These are phyloP conservation scores for Dictyostelium discoideum DNA, from an alignment of 78 protist genomes.

Conservation along the genomic window DNA sequence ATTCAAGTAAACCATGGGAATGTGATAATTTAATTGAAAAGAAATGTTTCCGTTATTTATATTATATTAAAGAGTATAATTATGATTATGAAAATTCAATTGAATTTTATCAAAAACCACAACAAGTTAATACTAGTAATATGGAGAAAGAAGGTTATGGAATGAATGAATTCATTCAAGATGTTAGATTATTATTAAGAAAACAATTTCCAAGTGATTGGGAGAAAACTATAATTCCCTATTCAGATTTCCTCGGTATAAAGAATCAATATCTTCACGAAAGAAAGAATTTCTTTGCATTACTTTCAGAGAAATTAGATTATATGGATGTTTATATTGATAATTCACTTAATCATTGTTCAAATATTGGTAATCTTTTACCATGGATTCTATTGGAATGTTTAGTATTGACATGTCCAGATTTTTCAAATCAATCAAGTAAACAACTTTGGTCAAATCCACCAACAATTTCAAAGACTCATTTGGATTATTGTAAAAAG, in stretches of 20 bases:
- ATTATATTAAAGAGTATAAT: constrained; percentile 17
- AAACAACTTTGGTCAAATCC: constrained; percentile 43
- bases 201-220: constrained; percentile 10
- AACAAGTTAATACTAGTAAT: not conserved
- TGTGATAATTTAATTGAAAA: not conserved
- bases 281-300: not conserved
- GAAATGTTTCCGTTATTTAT: constrained; percentile 30
- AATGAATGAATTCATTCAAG: not conserved
- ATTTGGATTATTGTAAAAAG: not conserved
- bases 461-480: constrained; percentile 48
- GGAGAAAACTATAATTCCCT: not conserved
- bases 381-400: constrained; percentile 22
- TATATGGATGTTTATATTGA: constrained; percentile 13
- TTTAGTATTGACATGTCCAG: constrained; percentile 30
- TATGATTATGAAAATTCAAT: not conserved
- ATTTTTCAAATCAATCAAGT: not conserved
- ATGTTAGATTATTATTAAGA: not conserved
- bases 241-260: not conserved
- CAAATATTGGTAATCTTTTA: constrained; percentile 3
- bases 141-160: constrained; percentile 15
- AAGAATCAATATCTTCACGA: not conserved
- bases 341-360: not conserved
- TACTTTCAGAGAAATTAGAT: not conserved
- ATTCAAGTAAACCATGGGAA: constrained; percentile 19
- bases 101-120: constrained; percentile 29